Conservation (phyloP, 805 yeast genomes). For the Spencermartinsiella europaea region DNA sequence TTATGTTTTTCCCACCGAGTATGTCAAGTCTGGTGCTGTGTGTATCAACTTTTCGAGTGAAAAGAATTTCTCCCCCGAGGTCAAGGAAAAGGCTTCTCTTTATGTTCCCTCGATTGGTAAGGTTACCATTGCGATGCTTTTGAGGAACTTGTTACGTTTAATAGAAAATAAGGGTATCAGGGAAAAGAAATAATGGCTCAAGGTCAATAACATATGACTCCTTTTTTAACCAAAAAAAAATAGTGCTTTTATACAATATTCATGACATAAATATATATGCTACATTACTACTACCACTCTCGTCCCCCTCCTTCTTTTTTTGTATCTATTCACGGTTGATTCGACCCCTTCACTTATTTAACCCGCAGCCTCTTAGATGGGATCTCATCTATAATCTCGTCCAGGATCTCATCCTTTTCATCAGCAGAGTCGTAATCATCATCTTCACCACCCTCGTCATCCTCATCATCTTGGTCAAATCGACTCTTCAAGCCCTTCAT, state of each 20-base stretch:
- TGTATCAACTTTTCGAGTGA: slow-evolving; percentile 86
- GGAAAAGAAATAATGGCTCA: not conserved
- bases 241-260: slow-evolving; percentile 2
- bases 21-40: slow-evolving; percentile 80
- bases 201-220: not conserved
- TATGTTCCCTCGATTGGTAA: slow-evolving; percentile 96
- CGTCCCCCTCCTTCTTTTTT: not conserved
- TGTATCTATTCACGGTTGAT: too few relatives aligned
- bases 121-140: slow-evolving; percentile 90
- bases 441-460: slow-evolving; percentile 42
- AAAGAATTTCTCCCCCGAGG: slow-evolving; percentile 74
- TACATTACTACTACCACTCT: too few relatives aligned
- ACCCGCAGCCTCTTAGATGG: slow-evolving; percentile 14
- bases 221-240: not conserved
- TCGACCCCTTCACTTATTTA: too few relatives aligned
- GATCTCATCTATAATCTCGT: slow-evolving; percentile 11
- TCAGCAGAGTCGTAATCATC: slow-evolving; percentile 28
- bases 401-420: slow-evolving; percentile 12
- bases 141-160: slow-evolving; percentile 81
- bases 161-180: slow-evolving; percentile 52
- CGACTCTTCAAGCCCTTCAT: slow-evolving; percentile 94
- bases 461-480: slow-evolving; percentile 68
- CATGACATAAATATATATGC: not conserved
- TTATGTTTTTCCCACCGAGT: slow-evolving; percentile 82
- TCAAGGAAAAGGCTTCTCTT: slow-evolving; percentile 79